These are phyloP conservation scores for Scytalidium lignicola DNA, from an alignment of 2,329 filamentous ascomycete genomes.

Conservation along the genomic window DNA sequence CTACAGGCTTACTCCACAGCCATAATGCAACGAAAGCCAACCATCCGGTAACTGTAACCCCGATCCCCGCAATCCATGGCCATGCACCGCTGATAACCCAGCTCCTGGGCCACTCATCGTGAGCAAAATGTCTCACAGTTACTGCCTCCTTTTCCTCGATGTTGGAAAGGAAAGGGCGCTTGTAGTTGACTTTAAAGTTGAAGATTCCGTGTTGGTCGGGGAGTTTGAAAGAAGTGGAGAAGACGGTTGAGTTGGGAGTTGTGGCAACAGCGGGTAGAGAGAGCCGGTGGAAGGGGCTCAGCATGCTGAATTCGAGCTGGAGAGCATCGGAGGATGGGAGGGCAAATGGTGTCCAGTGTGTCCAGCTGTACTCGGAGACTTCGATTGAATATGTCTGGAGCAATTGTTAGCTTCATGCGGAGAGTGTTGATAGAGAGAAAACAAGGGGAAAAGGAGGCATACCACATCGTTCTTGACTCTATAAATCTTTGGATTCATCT, in stretches of 20 bases:
- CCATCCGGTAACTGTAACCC: conserved; percentile 78
- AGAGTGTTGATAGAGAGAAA: not conserved
- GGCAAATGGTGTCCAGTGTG: conserved; percentile 70
- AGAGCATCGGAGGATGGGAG: conserved; percentile 66
- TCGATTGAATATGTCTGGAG: conserved; percentile 52
- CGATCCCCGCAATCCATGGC: conserved; percentile 90
- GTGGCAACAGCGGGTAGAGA: conserved; percentile 54
- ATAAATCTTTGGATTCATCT: conserved; percentile 80
- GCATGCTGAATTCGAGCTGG: conserved; percentile 98
- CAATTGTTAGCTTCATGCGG: not conserved
- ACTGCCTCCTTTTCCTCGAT: conserved; percentile 94
- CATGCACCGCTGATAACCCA: conserved; percentile 86
- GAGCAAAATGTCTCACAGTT: conserved; percentile 91
- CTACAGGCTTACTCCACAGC: conserved; percentile 67
- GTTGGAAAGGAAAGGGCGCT: conserved; percentile 83
- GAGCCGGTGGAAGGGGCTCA: conserved; percentile 93
- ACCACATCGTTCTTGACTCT: conserved; percentile 96
- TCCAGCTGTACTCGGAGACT: conserved; percentile 75
- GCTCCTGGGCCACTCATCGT: conserved; percentile 92
- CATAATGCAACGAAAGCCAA: conserved; percentile 80
- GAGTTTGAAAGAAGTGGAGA: conserved; percentile 68
- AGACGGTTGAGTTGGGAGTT: conserved; percentile 66
- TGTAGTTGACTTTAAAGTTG: conserved; percentile 97
- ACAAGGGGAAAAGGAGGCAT: conserved; percentile 38
- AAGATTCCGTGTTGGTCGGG: conserved; percentile 99